Conservation (phyloP, 2,329 filamentous ascomycete genomes). For the Botrytis porri region DNA sequence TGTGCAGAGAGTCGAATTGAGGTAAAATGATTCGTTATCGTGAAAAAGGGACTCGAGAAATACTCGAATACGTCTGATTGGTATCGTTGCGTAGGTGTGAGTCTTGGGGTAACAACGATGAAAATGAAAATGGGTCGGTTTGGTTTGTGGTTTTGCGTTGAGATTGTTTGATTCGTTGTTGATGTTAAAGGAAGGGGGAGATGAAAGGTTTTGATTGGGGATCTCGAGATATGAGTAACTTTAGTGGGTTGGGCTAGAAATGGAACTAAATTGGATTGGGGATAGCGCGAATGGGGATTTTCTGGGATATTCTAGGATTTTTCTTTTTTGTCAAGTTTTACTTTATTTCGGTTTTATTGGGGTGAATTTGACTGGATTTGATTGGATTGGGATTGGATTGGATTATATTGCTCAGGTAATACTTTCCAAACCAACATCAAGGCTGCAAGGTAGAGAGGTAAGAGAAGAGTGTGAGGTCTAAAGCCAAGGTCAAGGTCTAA, state of each 20-base stretch:
- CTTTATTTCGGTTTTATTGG: not conserved
- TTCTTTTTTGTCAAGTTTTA: not conserved
- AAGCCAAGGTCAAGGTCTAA: not conserved
- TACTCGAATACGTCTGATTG: not conserved
- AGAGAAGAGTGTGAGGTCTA: not conserved
- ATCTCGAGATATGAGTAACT: slow-evolving; percentile 15
- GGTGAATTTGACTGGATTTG: not conserved
- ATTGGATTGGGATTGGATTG: not conserved
- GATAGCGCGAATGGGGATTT: not conserved
- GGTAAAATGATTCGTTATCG: slow-evolving; percentile 3
- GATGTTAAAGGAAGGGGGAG: slow-evolving; percentile 13
- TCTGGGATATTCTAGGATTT: not conserved
- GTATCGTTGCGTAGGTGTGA: not conserved
- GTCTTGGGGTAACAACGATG: slow-evolving; percentile 9
- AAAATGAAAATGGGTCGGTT: slow-evolving; percentile 9
- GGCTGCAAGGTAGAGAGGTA: not conserved
- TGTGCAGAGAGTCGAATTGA: not conserved
- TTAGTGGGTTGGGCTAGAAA: not conserved
- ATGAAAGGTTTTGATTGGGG: slow-evolving; percentile 21
- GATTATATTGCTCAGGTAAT: not conserved
- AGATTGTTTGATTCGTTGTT: slow-evolving; percentile 20
- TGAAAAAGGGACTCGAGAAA: not conserved
- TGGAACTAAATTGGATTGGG: not conserved
- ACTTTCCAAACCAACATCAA: not conserved
- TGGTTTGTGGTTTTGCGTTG: slow-evolving; percentile 2